phyloP scores from a whole-genome alignment of 257 asterid genomes.

The Solanum bukasovii region DNA sequence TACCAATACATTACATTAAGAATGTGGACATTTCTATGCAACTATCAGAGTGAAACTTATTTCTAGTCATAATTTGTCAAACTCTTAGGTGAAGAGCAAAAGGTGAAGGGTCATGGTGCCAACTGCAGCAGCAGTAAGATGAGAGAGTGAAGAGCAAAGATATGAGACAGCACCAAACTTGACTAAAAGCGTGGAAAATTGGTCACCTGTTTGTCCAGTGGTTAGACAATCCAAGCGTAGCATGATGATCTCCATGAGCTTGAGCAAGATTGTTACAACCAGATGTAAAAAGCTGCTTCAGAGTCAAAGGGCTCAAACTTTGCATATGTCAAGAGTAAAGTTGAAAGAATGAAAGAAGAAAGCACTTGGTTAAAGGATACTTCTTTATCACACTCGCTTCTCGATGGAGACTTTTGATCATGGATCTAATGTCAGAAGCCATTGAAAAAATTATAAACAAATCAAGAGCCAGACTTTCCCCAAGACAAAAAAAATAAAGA shows the following conservation, averaged over 20 bases:
- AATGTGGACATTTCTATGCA: background rate
- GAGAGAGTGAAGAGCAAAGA: background rate
- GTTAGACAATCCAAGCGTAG: constrained; percentile 48
- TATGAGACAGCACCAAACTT: background rate
- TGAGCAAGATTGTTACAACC: constrained; percentile 51
- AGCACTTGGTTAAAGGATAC: constrained; percentile 40
- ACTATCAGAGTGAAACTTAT: background rate
- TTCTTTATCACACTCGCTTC: constrained; percentile 44
- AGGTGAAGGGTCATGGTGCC: background rate
- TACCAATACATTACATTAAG: background rate
- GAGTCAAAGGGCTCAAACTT: constrained; percentile 29
- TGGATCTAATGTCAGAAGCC: constrained; percentile 47
- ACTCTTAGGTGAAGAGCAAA: background rate
- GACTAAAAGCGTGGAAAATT: background rate
- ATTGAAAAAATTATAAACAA: constrained; percentile 9
- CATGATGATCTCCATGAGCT: constrained; percentile 33
- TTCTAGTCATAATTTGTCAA: background rate
- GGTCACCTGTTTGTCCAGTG: constrained; percentile 66
- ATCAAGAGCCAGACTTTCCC: background rate
- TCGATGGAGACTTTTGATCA: constrained; percentile 52
- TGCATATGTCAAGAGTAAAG: background rate
- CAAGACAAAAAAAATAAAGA: background rate
- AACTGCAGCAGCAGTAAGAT: background rate
- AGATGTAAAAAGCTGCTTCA: constrained; percentile 51
- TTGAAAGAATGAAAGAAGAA: background rate